Base-by-base conservation (phyloP, 495 filamentous ascomycete species). In the Penicillium waksmanii region DNA sequence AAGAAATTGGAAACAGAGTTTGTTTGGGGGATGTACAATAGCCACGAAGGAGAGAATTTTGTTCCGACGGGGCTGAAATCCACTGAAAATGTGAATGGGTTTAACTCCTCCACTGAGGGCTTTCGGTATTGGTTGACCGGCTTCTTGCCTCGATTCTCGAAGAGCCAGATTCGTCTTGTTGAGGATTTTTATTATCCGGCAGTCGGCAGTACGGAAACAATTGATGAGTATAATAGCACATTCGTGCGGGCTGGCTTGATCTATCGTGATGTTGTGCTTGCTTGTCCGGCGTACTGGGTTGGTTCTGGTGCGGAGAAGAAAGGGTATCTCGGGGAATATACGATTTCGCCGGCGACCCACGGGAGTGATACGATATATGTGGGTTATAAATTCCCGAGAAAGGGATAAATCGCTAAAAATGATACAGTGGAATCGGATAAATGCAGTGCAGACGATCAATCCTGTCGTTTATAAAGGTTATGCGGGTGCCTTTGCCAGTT, bases 11-110 rank as follows among this genome's bases (percentile, higher is more conserved):
- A 83, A 48, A 75, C 76, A 6, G 78, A 83, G 6, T 66, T 67
- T 40, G 74, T 78, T 8, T 82, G 79, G 56, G 75, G 76, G 3
- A 81, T 83, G 73, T 87, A 85, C 63, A 88, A 88, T 61, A 75
- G 76, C 5, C 80, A 85, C 60, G 84, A 87, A 66, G 84, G 82
- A 31, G 77, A 85, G 64, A 85, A 82, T 51, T 87, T 88, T 65
- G 72, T 85, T 23, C 79, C 84, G 0, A 61, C 79, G 0, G 82
- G 81, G 0, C 58, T 86, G 5, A 57, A 71, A 10, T 71, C 66
- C n/a, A 55, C 58, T 9, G 62, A 38, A 2, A 63, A 62, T 1
- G 64, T 68, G 3, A 69, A 69, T 33, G 72, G 71, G 4, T 84
- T 77, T 66, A 83, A 85, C 62, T 75, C 76, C 0, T 78, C 74